These are phyloP conservation scores for Yarrowia sp. DNA, from an alignment of 805 yeast species.

Conservation along the genomic window DNA sequence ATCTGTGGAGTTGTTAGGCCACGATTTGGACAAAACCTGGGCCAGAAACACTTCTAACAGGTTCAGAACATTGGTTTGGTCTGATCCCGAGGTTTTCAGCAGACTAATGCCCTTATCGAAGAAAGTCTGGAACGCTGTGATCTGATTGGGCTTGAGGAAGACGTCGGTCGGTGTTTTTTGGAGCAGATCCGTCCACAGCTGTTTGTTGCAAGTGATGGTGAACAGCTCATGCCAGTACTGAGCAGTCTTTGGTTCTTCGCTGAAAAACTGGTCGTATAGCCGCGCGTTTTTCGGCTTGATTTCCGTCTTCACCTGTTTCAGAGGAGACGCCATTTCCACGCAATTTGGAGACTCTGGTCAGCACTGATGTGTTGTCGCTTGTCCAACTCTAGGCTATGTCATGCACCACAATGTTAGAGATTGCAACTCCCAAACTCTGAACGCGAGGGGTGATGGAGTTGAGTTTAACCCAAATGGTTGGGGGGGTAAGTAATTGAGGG, in stretches of 20 bases:
- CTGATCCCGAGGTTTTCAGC: slow-evolving; percentile 42
- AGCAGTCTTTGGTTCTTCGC: neutral
- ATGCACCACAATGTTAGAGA: neutral
- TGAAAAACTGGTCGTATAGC: slow-evolving; percentile 18
- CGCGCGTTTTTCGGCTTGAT: slow-evolving; percentile 33
- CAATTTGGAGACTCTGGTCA: neutral
- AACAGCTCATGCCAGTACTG: slow-evolving; percentile 37
- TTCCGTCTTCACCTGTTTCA: slow-evolving; percentile 31
- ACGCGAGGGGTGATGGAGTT: too few relatives aligned
- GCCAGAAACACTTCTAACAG: slow-evolving; percentile 46
- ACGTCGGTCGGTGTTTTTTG: slow-evolving; percentile 3
- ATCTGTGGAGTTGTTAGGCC: slow-evolving; percentile 47
- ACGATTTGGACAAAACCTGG: slow-evolving; percentile 45
- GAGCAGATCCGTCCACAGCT: slow-evolving; percentile 38
- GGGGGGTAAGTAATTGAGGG: too few relatives aligned
- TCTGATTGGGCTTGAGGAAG: slow-evolving; percentile 28
- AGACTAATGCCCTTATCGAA: slow-evolving; percentile 44
- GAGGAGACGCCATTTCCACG: slow-evolving; percentile 22
- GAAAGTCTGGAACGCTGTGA: slow-evolving; percentile 41
- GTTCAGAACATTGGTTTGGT: slow-evolving; percentile 43
- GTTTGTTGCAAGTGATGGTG: slow-evolving; percentile 36
- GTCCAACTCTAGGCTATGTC: too few relatives aligned
- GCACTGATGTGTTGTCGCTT: slow-evolving; percentile 16
- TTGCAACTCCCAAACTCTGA: slow-evolving; percentile 27
- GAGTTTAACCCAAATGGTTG: too few relatives aligned